Evolutionary conservation across 2,329 filamentous ascomycete genomes (phyloP), one percentile per base, ranked within the genome.

Genomic region (Aspergillus japonicus): DNA sequence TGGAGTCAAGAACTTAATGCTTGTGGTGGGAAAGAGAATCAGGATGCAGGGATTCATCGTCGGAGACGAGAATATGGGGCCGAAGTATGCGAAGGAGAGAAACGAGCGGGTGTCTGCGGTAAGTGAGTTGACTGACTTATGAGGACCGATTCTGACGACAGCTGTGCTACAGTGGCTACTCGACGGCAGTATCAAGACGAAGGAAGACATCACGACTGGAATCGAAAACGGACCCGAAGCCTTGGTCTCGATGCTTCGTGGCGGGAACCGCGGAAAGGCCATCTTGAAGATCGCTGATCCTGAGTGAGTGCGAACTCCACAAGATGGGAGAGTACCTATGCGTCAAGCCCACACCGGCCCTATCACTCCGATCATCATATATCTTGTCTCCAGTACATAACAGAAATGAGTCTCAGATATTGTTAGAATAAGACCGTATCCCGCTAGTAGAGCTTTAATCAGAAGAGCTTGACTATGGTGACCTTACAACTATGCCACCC

Each of bases 251-350:
- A 87, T 96, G 80, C 81, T 95, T 57, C 74, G 85, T 70, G 92
- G 92, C 51, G 83, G 89, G 75, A 96, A 96, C 80, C 91, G 92
- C 76, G 92, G 92, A 67, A 96, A 96, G 84, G 89, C 91, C 16
- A 84, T 95, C 23, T 70, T 95, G 69, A 89, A 91, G 80, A 50
- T 56, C 42, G 54, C 54, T 4, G 48, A 56, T 19, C 54, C 47
- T 7, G 48, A 50, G 6, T 44, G 16, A 16, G 5, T 39, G 35
- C 31, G 31, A 35, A 12, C 33, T 35, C 2, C 5, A 35, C 12
- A 35, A 35, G 12, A 6, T 10, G 33, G 5, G 33, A 16, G 7
- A 29, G 26, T 29, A 29, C 10, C 26, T 8, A 10, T 10, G 7
- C 26, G 2, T 3, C 7, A 8, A 29, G 26, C 26, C 3, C 26